Conservation (phyloP, 345 rosid genomes). For the Eucalyptus tenuipes region DNA sequence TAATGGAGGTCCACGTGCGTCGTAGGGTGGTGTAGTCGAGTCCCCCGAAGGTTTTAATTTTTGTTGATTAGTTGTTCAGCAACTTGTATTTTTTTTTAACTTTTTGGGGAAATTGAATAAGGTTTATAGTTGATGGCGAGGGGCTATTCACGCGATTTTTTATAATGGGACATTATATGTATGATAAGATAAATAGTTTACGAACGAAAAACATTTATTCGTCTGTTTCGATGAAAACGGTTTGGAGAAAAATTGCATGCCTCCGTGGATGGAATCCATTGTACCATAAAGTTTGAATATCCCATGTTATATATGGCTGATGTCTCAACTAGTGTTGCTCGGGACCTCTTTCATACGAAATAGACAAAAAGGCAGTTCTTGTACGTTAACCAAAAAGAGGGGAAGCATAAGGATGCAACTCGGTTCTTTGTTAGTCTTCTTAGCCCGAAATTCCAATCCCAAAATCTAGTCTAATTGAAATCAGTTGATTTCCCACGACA, state of each 20-base stretch:
- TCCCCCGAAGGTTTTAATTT: neutral
- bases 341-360: accelerated
- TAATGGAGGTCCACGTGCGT: neutral
- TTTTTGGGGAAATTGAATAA: neutral
- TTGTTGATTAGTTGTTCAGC: neutral
- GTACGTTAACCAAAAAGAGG: neutral
- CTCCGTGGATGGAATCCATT: neutral
- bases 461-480: neutral
- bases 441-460: neutral
- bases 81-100: neutral
- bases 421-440: too few relatives aligned
- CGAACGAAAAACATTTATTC: neutral
- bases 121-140: neutral
- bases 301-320: neutral
- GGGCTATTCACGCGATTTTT: neutral
- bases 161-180: neutral
- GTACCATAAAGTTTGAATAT: neutral
- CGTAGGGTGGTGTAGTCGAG: neutral
- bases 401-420: neutral
- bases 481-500: accelerated
- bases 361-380: neutral
- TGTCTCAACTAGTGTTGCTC: accelerated
- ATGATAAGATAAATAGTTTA: neutral
- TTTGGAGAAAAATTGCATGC: neutral
- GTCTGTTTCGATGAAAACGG: accelerated